phyloP scores from a whole-genome alignment of 2,329 filamentous ascomycete species.

The Aureobasidium sp. region DNA sequence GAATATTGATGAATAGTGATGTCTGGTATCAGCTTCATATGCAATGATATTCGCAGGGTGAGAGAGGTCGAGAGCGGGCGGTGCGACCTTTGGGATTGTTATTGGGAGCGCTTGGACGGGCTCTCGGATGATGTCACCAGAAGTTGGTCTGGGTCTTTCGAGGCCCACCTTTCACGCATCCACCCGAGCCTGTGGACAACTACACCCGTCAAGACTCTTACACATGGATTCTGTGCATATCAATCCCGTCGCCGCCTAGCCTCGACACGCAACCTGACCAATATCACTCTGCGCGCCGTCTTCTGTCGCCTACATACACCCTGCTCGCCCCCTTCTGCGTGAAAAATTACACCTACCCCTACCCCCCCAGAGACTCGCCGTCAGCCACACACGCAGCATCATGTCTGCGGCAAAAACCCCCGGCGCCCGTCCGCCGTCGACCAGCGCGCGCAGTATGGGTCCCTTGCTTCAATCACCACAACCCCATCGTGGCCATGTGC shows the following conservation, averaged over 20 bases:
- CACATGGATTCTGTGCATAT: neutral
- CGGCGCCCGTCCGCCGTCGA: slow-evolving; percentile 11
- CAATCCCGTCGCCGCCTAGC: neutral
- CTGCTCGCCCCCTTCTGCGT: too few relatives aligned
- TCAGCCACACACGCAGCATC: neutral
- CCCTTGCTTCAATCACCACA: slow-evolving; percentile 21
- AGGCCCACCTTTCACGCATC: neutral
- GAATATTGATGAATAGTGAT: neutral
- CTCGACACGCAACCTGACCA: neutral
- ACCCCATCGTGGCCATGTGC: slow-evolving; percentile 18
- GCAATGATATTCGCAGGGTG: neutral
- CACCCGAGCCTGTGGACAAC: neutral
- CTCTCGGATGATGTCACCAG: neutral
- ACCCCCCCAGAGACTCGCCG: neutral
- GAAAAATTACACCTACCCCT: neutral
- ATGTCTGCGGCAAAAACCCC: slow-evolving; percentile 14
- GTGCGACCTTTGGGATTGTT: neutral
- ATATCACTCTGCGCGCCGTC: neutral
- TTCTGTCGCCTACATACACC: neutral
- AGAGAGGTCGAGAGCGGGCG: too few relatives aligned
- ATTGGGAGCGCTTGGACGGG: neutral
- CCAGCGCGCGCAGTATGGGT: slow-evolving; percentile 20
- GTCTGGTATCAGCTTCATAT: neutral
- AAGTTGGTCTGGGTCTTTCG: neutral
- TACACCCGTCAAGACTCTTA: neutral